phyloP scores from a whole-genome alignment of 768 basidiomycete genomes.

The Ramaria sp. region DNA sequence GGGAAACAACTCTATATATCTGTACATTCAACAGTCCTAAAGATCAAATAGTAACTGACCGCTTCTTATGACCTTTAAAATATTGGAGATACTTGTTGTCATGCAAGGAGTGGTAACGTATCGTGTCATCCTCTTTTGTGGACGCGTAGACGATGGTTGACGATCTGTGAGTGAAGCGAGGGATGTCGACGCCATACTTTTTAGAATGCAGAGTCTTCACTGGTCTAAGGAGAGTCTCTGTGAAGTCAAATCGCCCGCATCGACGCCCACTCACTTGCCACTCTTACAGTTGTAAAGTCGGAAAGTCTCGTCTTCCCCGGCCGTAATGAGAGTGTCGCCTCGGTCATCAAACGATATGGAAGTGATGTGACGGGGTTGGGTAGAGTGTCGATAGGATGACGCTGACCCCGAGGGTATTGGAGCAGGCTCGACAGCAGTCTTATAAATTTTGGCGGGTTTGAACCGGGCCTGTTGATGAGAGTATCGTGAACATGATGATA shows the following conservation, averaged over 20 bases:
- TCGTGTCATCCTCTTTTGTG: constrained; percentile 90
- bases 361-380: constrained; percentile 67
- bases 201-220: constrained; percentile 78
- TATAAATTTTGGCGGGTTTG: constrained; percentile 87
- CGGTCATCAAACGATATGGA: constrained; percentile 85
- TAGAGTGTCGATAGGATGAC: constrained; percentile 20
- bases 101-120: constrained; percentile 90
- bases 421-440: constrained; percentile 56
- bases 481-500: neutral
- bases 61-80: constrained; percentile 87
- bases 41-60: constrained; percentile 17
- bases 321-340: constrained; percentile 79
- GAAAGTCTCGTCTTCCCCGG: constrained; percentile 88
- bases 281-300: constrained; percentile 79
- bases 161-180: constrained; percentile 89
- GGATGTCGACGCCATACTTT: constrained; percentile 94
- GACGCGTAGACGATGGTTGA: constrained; percentile 81
- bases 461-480: constrained; percentile 46
- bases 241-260: constrained; percentile 9
- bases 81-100: constrained; percentile 96
- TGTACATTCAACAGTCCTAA: neutral
- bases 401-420: constrained; percentile 37
- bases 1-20: constrained; percentile 56
- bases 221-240: constrained; percentile 34
- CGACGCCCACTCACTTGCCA: constrained; percentile 72